Percentiles rank a stretch among this genome's conserved stretches.
phyloP scores from a whole-genome alignment of 2,329 filamentous ascomycete genomes.

The Sclerotinia borealis region DNA sequence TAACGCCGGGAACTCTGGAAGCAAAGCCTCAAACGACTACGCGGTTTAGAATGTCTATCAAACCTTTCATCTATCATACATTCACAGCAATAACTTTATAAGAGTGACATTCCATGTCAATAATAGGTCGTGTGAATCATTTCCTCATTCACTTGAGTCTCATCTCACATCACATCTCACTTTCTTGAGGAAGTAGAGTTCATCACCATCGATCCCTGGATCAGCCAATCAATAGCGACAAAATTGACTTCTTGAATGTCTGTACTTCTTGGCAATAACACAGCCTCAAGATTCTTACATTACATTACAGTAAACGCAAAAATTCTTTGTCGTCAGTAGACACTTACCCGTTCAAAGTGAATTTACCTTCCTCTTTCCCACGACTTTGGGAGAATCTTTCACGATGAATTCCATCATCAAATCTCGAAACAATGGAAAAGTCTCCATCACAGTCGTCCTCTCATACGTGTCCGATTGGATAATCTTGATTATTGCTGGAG shows the following conservation, averaged over 20 bases:
- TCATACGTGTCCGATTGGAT: conserved; percentile 13
- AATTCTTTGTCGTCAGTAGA: background rate
- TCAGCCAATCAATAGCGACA: background rate
- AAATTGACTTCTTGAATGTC: background rate
- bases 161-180: background rate
- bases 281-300: background rate
- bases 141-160: background rate
- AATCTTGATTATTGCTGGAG: conserved; percentile 4
- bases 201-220: background rate
- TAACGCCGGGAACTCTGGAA: background rate
- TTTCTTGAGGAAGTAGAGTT: background rate
- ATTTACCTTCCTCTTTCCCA: background rate
- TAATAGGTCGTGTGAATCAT: background rate
- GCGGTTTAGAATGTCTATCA: background rate
- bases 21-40: background rate
- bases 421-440: conserved; percentile 6
- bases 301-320: background rate
- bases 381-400: background rate
- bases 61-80: too few relatives aligned
- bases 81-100: background rate
- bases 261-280: background rate
- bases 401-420: conserved; percentile 4
- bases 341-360: background rate
- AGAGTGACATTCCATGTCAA: background rate
- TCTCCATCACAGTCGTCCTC: background rate